Evolutionary conservation across 495 filamentous ascomycete species (phyloP), one percentile per base, ranked within the genome.

Genomic region (Tetracladium marchalianum): DNA sequence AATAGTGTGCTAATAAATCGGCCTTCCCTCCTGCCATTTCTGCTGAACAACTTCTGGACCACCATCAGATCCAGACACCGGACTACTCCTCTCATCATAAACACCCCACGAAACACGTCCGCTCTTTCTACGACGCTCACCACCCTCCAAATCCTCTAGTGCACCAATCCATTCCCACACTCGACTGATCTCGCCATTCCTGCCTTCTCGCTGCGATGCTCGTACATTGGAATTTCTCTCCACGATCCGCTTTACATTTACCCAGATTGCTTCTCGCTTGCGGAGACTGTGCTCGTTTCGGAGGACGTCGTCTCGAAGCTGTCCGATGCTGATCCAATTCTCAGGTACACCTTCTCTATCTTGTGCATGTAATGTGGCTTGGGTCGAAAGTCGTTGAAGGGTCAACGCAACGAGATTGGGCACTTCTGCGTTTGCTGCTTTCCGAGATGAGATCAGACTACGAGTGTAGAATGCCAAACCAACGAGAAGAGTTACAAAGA

Each of bases 141-240:
- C 49, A 31, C 35, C 43, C 15, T 71, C 73, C 17, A 68, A 62
- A 18, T 65, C 60, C 5, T 51, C 41, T 8, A 73, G 66, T 8
- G 78, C 72, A 0, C 92, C 92, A 59, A 95, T 90, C 92, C 92
- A 99, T 61, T 95, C 90, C 92, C 92, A 99, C 13, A 85, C 81
- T 39, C 87, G 75, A 11, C 84, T 80, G 42, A 96, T 77, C 60
- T 99, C 92, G 13, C 92, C 92, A 51, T 75, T 84, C 40, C 80
- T 72, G 35, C 81, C 75, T 65, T 97, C 90, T 16, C 89, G 73
- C 47, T 92, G 84, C 18, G 83, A 80, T 0, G 86, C 84, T 31
- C 92, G 76, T 7, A 98, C 85, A 56, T 98, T 98, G 43, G 86
- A 81, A 56, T 98, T 98, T 57, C 77, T 78, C 67, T 97, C 93